Evolutionary conservation across 2,329 filamentous ascomycete genomes (phyloP).

Genomic region (Aspergillus spinulosporus): DNA sequence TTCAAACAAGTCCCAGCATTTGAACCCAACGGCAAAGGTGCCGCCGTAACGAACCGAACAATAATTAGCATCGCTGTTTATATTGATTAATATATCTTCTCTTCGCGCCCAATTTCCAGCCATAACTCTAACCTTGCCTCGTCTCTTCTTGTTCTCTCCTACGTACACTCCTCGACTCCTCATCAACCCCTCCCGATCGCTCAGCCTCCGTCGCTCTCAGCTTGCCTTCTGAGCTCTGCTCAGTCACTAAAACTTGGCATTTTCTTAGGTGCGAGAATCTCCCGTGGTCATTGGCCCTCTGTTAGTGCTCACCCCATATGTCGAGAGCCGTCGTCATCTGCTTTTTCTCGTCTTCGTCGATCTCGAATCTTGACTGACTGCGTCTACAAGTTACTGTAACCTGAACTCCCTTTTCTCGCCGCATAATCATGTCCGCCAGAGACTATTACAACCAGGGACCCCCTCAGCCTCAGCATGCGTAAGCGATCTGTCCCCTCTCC

Average conservation of each 20-base stretch:
- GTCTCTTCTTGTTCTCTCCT: too few species aligned
- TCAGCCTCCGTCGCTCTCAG: neutral
- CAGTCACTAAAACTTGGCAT: conserved; percentile 23
- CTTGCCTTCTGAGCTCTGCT: neutral
- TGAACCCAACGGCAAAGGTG: too few species aligned
- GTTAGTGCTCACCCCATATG: conserved; percentile 4
- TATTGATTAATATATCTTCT: too few species aligned
- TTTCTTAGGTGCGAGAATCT: conserved; percentile 24
- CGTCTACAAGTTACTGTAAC: too few species aligned
- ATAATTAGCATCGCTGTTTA: too few species aligned
- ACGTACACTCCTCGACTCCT: neutral
- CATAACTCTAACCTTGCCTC: too few species aligned
- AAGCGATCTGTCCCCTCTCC: conserved; percentile 24
- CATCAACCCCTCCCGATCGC: conserved; percentile 6
- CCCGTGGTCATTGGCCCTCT: conserved; percentile 20
- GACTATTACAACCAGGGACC: conserved; percentile 28
- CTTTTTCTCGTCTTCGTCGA: conserved; percentile 5
- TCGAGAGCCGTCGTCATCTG: conserved; percentile 6
- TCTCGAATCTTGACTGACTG: neutral
- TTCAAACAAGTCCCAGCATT: too few species aligned
- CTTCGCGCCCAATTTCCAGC: too few species aligned
- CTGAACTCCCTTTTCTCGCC: too few species aligned
- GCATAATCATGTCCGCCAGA: neutral
- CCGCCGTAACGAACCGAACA: too few species aligned
- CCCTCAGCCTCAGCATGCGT: conserved; percentile 42